phyloP scores from a whole-genome alignment of 2,329 filamentous ascomycete species.

The Apiospora koreana region DNA sequence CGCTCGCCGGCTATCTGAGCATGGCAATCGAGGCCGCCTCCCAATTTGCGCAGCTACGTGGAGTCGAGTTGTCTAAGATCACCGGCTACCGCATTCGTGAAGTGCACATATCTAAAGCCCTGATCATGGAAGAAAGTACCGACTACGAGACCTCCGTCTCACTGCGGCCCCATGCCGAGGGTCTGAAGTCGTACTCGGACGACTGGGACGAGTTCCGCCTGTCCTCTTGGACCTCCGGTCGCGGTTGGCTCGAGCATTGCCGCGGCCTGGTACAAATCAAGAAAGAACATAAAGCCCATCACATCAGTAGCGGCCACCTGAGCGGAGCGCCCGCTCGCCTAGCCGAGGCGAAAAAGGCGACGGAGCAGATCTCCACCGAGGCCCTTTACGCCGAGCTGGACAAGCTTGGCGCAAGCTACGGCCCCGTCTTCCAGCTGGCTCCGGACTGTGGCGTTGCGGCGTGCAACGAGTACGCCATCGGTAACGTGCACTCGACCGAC shows the following conservation, averaged over 20 bases:
- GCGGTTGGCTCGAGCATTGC: slow-evolving; percentile 42
- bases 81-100: slow-evolving; percentile 38
- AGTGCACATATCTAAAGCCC: slow-evolving; percentile 33
- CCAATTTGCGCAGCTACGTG: slow-evolving; percentile 26
- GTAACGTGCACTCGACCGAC: neutral
- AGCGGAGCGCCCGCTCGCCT: neutral
- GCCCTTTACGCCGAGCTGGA: slow-evolving; percentile 22
- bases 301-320: slow-evolving; percentile 13
- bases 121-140: slow-evolving; percentile 34
- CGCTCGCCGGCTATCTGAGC: slow-evolving; percentile 7
- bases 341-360: neutral
- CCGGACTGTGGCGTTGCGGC: neutral
- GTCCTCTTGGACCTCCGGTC: slow-evolving; percentile 35
- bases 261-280: slow-evolving; percentile 27
- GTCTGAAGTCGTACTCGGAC: slow-evolving; percentile 18
- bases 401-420: slow-evolving; percentile 15
- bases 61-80: slow-evolving; percentile 23
- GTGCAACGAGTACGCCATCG: neutral
- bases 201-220: slow-evolving; percentile 37
- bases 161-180: slow-evolving; percentile 25
- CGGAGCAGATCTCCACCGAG: slow-evolving; percentile 28
- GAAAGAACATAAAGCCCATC: neutral
- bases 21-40: slow-evolving; percentile 21
- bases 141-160: slow-evolving; percentile 38
- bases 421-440: neutral